phyloP scores from a whole-genome alignment of 2,329 filamentous ascomycete species.

The Cercospora brassicicola region DNA sequence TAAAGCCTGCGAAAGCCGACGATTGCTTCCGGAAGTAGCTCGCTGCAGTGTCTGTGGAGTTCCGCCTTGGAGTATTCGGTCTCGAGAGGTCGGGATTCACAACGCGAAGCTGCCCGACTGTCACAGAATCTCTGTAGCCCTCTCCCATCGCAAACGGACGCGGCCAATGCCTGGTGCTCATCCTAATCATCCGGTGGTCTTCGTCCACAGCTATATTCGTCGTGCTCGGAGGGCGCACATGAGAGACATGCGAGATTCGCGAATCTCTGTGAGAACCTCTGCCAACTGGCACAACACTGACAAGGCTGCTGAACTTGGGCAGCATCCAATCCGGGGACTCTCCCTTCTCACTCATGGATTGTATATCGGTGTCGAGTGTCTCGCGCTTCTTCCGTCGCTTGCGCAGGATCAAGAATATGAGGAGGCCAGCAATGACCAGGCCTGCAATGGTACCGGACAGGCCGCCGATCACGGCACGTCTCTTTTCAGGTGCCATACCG shows the following conservation, averaged over 20 bases:
- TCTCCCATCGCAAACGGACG: slow-evolving; percentile 37
- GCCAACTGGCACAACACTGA: slow-evolving; percentile 9
- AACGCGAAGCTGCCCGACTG: slow-evolving; percentile 34
- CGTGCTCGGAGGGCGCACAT: slow-evolving; percentile 19
- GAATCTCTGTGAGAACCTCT: slow-evolving; percentile 14
- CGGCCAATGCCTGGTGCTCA: slow-evolving; percentile 38
- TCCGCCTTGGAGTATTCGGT: slow-evolving; percentile 24
- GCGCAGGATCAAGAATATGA: slow-evolving; percentile 33
- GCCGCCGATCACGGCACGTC: slow-evolving; percentile 36
- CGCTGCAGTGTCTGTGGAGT: slow-evolving; percentile 20
- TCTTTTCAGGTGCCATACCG: slow-evolving; percentile 16
- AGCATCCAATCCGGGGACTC: slow-evolving; percentile 12
- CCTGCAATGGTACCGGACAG: slow-evolving; percentile 37
- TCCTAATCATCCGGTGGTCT: slow-evolving; percentile 38
- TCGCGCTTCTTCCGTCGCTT: slow-evolving; percentile 24
- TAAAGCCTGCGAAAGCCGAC: slow-evolving; percentile 25
- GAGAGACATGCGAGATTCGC: slow-evolving; percentile 16
- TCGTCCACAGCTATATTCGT: slow-evolving; percentile 35
- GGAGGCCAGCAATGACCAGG: slow-evolving; percentile 32
- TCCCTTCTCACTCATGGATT: slow-evolving; percentile 18
- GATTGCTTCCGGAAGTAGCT: slow-evolving; percentile 29
- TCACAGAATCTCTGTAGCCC: slow-evolving; percentile 35
- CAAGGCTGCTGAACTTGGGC: slow-evolving; percentile 9
- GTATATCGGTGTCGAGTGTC: slow-evolving; percentile 12
- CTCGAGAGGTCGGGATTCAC: slow-evolving; percentile 37